Base-by-base conservation (phyloP, 108 stramenopile species). In the Cyclostephanos invisitatus region DNA sequence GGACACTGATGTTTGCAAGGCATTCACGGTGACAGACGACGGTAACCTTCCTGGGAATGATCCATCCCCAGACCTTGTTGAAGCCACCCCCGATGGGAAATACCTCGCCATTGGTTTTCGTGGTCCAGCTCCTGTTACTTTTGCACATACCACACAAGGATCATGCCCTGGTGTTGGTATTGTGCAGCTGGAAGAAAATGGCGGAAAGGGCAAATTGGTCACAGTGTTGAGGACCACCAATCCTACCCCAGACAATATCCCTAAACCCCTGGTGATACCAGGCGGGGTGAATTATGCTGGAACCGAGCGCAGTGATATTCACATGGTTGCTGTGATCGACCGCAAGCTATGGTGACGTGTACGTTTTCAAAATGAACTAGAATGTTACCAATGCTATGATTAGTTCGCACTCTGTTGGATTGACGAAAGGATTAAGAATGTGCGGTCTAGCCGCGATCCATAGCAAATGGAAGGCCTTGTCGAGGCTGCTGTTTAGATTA, bases 131-230 rank as follows among this genome's bases (percentile, higher is more conserved):
- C 74, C 79, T 20, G 79, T 80, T 22, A 24, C 69, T 17, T 68
- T 71, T 17, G 36, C 38, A 10, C 79, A 80, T 44, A 10, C 74
- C n/a, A 74, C 74, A 21, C 79, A 70, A 70, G 79, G 79, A 63
- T 49, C 44, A 36, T 80, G 79, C 38, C 74, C 79, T 14, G 79
- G 74, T 21, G 74, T 80, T 24, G 79, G 79, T 22, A 64, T 80
- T 64, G 62, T 80, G 8, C 50, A 80, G 21, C 27, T 80, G 9
- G 15, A 18, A 2, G 60, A 70, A 61, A 53, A 38, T 63, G 79
- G 79, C 3, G 51, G 49, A 17, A 42, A 49, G 22, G 79, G 79
- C 10, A 62, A 53, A 35, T 49, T 80, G 3, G 68, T 80, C 5
- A 70, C 47, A 40, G 74, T 80, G 17, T 63, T 80, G 28, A 75